Evolutionary conservation across 805 yeast genomes (phyloP).

Genomic region (Metschnikowia borealis): DNA sequence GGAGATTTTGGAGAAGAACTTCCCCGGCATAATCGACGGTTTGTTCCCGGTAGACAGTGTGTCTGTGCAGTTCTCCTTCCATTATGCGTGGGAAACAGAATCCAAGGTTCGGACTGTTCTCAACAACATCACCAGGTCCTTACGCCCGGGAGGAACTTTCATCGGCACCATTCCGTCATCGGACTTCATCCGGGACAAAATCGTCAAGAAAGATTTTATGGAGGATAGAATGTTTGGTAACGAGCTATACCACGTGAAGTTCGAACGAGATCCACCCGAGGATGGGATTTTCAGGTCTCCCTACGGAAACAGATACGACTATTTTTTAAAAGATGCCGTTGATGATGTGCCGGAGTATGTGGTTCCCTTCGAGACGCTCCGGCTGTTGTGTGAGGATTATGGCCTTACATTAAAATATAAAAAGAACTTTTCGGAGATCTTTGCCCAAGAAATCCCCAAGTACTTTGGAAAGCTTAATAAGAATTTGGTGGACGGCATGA

Average conservation of each 20-base stretch:
- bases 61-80: slow-evolving; percentile 88
- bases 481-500: slow-evolving; percentile 62
- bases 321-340: slow-evolving; percentile 85
- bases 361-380: slow-evolving; percentile 86
- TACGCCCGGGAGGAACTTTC: slow-evolving; percentile 80
- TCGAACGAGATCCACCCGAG: slow-evolving; percentile 73
- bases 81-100: slow-evolving; percentile 90
- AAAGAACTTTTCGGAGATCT: slow-evolving; percentile 77
- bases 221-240: slow-evolving; percentile 72
- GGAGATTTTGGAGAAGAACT: slow-evolving; percentile 57
- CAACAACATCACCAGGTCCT: slow-evolving; percentile 68
- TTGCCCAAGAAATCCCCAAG: slow-evolving; percentile 70
- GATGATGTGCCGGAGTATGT: slow-evolving; percentile 96
- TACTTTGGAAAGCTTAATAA: slow-evolving; percentile 58
- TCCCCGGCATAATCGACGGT: slow-evolving; percentile 56
- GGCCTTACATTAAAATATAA: slow-evolving; percentile 68
- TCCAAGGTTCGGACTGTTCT: slow-evolving; percentile 69
- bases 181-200: slow-evolving; percentile 70
- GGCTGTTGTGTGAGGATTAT: slow-evolving; percentile 80
- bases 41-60: slow-evolving; percentile 83
- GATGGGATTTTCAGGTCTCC: slow-evolving; percentile 71
- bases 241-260: slow-evolving; percentile 72
- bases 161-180: slow-evolving; percentile 94
- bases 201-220: slow-evolving; percentile 44
- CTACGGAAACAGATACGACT: slow-evolving; percentile 80